Evolutionary conservation across 2,329 filamentous ascomycete genomes (phyloP).

Genomic region (Penicillium hesseltinei): DNA sequence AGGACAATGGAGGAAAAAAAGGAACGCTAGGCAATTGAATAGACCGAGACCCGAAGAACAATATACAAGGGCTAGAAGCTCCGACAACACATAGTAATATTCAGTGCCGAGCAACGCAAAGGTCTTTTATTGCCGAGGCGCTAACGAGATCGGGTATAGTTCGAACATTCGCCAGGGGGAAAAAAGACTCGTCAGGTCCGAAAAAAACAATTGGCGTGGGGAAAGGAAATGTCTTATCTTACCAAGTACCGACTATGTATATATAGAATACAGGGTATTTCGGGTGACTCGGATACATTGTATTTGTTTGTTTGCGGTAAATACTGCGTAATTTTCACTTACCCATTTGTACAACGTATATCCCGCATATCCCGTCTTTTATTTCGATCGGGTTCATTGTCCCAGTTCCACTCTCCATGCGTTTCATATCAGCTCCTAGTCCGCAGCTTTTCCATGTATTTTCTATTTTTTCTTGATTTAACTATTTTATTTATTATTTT

Average conservation of each 20-base stretch:
- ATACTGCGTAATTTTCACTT: background rate
- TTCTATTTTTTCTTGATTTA: background rate
- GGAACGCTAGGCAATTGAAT: background rate
- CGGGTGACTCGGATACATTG: background rate
- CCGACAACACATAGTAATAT: conserved; percentile 5
- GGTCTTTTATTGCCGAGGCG: background rate
- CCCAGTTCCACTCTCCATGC: background rate
- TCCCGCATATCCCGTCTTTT: background rate
- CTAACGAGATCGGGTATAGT: background rate
- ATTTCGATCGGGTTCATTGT: background rate
- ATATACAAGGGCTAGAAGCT: conserved; percentile 1
- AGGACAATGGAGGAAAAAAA: too few relatives aligned
- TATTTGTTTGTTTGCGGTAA: background rate
- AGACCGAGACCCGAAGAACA: conserved; percentile 1
- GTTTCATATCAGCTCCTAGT: background rate
- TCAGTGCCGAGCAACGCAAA: background rate
- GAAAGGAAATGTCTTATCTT: background rate
- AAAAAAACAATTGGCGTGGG: conserved; percentile 4
- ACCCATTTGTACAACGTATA: background rate
- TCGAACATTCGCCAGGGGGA: background rate
- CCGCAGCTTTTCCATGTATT: background rate
- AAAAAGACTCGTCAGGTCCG: conserved; percentile 4
- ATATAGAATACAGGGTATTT: background rate
- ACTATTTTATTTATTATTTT: background rate
- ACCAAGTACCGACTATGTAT: background rate